phyloP scores from a whole-genome alignment of 306 rosid genomes.

The Arachis hypogaea region DNA sequence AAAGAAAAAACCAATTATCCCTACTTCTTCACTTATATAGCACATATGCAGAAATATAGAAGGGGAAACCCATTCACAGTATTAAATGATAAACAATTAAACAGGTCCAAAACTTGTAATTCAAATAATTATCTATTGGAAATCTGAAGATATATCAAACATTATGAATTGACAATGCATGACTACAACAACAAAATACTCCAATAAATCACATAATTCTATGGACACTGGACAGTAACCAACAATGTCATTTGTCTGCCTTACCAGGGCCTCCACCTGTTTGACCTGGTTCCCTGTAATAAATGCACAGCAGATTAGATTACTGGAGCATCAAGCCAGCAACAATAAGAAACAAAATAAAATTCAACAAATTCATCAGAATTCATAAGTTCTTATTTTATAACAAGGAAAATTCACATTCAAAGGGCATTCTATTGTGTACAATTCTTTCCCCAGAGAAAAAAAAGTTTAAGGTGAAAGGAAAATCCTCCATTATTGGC shows the following conservation, averaged over 20 bases:
- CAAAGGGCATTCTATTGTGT: not conserved
- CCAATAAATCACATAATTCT: conserved; percentile 14
- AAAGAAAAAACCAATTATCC: not conserved
- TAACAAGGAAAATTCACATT: conserved; percentile 12
- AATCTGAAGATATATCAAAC: conserved; percentile 19
- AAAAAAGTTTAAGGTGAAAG: not conserved
- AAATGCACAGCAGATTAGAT: conserved; percentile 32
- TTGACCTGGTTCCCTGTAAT: conserved; percentile 55
- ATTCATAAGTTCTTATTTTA: conserved; percentile 18
- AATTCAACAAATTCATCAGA: conserved; percentile 30
- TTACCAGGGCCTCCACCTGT: conserved; percentile 50
- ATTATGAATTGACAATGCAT: conserved; percentile 21
- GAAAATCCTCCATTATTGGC: conserved; percentile 2
- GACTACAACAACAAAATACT: conserved; percentile 21
- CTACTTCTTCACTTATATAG: not conserved
- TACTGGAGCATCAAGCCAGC: conserved; percentile 29
- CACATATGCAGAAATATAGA: conserved; percentile 1
- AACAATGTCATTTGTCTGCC: conserved; percentile 24
- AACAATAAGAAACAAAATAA: conserved; percentile 4
- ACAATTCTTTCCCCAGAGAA: not conserved
- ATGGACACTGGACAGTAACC: conserved; percentile 36
- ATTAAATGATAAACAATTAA: not conserved
- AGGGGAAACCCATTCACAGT: conserved; percentile 3
- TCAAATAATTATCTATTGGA: conserved; percentile 5
- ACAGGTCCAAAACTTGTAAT: conserved; percentile 22